Base-by-base conservation (phyloP, 2,329 filamentous ascomycete genomes). In the Ascochyta fabae region DNA sequence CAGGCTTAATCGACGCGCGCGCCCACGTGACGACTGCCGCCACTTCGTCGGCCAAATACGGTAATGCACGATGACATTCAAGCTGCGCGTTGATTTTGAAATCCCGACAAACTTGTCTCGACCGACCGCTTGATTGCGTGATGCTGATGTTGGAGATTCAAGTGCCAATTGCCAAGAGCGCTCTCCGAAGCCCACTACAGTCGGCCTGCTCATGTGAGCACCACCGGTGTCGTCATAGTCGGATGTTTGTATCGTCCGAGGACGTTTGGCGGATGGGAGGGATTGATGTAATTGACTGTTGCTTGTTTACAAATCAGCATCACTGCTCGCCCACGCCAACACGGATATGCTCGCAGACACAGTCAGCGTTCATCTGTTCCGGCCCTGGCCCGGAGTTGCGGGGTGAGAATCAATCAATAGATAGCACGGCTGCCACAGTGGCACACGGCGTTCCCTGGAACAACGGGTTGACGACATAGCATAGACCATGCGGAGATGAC, bases 391-490 rank as follows among this genome's bases (percentile, higher is more conserved):
- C 48, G 33, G 43, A 51, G 42, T 43, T 56, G 53, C 47, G 53
- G 53, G 53, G 47, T 52, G 31, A 52, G 65, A 56, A 60, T 53
- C 56, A 48, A 53, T 41, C 48, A 57, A 54, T 58, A 56, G 13
- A 48, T 48, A 19, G 24, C 35, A 38, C 39, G 34, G 36, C 34
- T 49, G 49, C 46, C 41, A 44, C 42, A 52, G 53, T 54, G 29
- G 56, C 47, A 54, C 62, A 61, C 57, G 62, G 58, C 57, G 60
- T 51, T 44, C 46, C 41, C 42, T 51, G 24, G 48, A 27, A 51
- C 49, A 58, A 59, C 59, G 60, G 62, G 64, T 63, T 58, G 58
- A 64, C 58, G 53, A 60, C 35, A 51, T 36, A 36, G 8, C 27
- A 10, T 31, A 5, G 31, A n/a, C 38, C 24, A 51, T 45, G 53